Conservation (phyloP, 2,329 filamentous ascomycete species). For the Orbilia quercus region DNA sequence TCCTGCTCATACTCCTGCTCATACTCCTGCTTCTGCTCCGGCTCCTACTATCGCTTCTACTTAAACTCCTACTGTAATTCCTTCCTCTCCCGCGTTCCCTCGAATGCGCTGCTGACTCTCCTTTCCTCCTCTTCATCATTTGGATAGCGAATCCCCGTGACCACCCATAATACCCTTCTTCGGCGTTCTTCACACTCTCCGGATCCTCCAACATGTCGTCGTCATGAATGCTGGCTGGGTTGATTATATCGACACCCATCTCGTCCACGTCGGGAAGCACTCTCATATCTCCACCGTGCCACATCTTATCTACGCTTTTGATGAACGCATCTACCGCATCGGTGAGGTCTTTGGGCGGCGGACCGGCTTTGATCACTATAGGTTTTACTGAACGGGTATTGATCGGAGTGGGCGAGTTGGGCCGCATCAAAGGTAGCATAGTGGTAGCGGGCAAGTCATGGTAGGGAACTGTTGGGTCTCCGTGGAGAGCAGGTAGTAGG, state of each 20-base stretch:
- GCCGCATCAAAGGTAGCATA: slow-evolving; percentile 80
- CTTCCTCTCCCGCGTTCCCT: slow-evolving; percentile 61
- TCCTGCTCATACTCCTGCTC: slow-evolving; percentile 18
- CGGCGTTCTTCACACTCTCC: slow-evolving; percentile 73
- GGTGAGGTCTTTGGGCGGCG: slow-evolving; percentile 74
- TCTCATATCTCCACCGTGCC: slow-evolving; percentile 67
- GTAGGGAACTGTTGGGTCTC: slow-evolving; percentile 77
- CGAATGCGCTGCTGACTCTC: slow-evolving; percentile 43
- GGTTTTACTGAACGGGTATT: slow-evolving; percentile 77
- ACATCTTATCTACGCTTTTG: slow-evolving; percentile 76
- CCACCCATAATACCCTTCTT: slow-evolving; percentile 89
- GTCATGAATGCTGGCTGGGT: slow-evolving; percentile 63
- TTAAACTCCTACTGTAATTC: slow-evolving; percentile 50
- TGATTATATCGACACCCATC: slow-evolving; percentile 71
- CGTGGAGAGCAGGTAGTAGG: slow-evolving; percentile 77
- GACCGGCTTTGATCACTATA: slow-evolving; percentile 75
- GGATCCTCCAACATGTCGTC: slow-evolving; percentile 63
- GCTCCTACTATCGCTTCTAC: slow-evolving; percentile 61
- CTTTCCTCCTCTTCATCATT: slow-evolving; percentile 73
- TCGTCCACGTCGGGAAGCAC: slow-evolving; percentile 75
- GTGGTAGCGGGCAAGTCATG: slow-evolving; percentile 85
- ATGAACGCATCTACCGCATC: slow-evolving; percentile 77
- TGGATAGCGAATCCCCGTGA: slow-evolving; percentile 81
- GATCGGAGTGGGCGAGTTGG: slow-evolving; percentile 79
- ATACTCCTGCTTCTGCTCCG: slow-evolving; percentile 20